Percentiles rank a stretch among this genome's conserved stretches.
Conservation (phyloP, 768 basidiomycete genomes). For the Lactifluus echinatus region DNA sequence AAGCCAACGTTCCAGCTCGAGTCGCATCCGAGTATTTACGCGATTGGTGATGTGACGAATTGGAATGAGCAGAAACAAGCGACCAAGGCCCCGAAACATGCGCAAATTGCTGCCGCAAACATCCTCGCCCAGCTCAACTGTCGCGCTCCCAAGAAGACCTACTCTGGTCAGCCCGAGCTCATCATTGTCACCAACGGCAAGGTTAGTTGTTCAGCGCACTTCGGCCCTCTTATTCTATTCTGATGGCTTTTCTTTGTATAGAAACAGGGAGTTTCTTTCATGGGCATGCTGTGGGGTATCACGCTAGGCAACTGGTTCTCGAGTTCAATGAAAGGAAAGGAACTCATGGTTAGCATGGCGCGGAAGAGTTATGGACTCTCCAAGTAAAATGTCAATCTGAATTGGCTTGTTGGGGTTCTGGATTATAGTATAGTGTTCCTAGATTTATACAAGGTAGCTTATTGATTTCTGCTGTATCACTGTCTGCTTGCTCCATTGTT, state of each 20-base stretch:
- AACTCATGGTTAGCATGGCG: constrained; percentile 9
- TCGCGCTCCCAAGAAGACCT: constrained; percentile 30
- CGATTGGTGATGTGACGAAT: constrained; percentile 57
- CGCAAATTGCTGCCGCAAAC: constrained; percentile 39
- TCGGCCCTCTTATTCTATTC: background rate
- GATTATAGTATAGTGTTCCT: too few species aligned
- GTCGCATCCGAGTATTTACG: constrained; percentile 48
- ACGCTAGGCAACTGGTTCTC: constrained; percentile 18
- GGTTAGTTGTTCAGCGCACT: constrained; percentile 1
- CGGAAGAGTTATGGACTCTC: constrained; percentile 11
- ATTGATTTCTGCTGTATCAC: too few species aligned
- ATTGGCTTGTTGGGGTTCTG: background rate
- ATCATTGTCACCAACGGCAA: constrained; percentile 31
- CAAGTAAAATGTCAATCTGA: background rate
- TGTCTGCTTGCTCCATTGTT: background rate
- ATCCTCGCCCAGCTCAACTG: constrained; percentile 37
- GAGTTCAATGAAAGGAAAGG: constrained; percentile 15
- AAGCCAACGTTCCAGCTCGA: constrained; percentile 48
- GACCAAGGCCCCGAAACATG: constrained; percentile 41
- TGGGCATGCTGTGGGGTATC: constrained; percentile 17
- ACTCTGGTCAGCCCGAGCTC: constrained; percentile 43
- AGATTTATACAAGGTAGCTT: too few species aligned
- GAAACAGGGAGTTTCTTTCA: constrained; percentile 8
- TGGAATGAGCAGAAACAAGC: constrained; percentile 56
- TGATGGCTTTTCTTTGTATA: background rate